phyloP scores from a whole-genome alignment of 2,329 filamentous ascomycete species.

The Allantophomopsis lycopodina region DNA sequence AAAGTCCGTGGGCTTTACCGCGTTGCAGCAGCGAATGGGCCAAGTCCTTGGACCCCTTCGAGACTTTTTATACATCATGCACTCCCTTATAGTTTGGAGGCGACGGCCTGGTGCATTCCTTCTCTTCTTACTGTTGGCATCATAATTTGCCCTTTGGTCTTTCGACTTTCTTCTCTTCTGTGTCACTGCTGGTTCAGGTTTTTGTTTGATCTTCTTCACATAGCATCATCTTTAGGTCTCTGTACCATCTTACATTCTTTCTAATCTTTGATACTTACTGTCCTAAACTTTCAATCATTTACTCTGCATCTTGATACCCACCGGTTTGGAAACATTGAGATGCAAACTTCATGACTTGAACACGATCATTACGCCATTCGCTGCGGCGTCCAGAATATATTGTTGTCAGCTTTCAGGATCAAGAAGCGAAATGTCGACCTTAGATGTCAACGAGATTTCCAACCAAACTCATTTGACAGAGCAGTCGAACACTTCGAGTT shows the following conservation, averaged over 20 bases:
- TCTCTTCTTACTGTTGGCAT: slow-evolving; percentile 5
- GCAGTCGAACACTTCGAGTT: background rate
- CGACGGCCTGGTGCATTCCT: slow-evolving; percentile 1
- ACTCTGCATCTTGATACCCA: background rate
- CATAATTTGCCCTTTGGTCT: slow-evolving; percentile 12
- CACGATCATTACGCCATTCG: background rate
- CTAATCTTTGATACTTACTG: slow-evolving; percentile 6
- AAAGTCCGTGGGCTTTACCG: slow-evolving; percentile 1
- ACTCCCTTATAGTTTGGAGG: slow-evolving; percentile 8
- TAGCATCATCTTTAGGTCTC: slow-evolving; percentile 14
- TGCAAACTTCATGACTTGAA: background rate
- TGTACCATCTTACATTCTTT: slow-evolving; percentile 5
- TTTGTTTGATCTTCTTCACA: slow-evolving; percentile 13
- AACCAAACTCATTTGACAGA: background rate
- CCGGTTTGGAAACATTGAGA: background rate
- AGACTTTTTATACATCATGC: slow-evolving; percentile 18
- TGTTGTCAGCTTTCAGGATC: background rate
- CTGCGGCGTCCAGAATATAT: background rate
- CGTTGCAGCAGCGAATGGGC: slow-evolving; percentile 13
- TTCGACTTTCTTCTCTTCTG: slow-evolving; percentile 12
- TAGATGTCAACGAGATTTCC: background rate
- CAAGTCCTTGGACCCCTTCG: slow-evolving; percentile 7
- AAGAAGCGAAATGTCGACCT: background rate
- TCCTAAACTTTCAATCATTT: slow-evolving; percentile 7
- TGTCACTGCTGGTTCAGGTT: slow-evolving; percentile 19